Conservation (phyloP, 2,329 filamentous ascomycete species). For the Emergomyces orientalis region DNA sequence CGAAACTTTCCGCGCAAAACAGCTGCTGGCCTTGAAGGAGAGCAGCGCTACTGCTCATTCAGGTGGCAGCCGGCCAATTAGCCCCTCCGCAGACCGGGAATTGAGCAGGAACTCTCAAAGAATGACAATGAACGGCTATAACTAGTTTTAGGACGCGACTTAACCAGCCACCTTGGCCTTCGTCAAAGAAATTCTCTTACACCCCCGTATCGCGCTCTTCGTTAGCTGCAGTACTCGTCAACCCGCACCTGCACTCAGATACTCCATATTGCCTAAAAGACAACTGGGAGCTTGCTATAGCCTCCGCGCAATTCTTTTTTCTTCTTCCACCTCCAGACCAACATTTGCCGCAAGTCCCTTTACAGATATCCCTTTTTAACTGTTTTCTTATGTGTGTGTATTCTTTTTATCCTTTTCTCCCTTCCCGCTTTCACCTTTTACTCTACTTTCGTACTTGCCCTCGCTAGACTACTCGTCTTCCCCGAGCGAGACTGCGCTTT, state of each 20-base stretch:
- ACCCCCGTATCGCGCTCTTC: background rate
- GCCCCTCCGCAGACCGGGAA: slow-evolving; percentile 86
- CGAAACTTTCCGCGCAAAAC: slow-evolving; percentile 99
- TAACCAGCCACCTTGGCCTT: background rate
- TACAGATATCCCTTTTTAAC: slow-evolving; percentile 33
- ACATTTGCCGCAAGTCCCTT: slow-evolving; percentile 16
- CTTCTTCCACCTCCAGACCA: background rate
- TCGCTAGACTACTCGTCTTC: background rate
- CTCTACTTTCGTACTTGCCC: slow-evolving; percentile 10
- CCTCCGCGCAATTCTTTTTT: background rate
- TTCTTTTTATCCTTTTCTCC: slow-evolving; percentile 16
- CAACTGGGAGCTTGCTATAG: background rate
- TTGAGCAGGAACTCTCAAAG: slow-evolving; percentile 94
- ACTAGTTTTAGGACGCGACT: slow-evolving; percentile 29
- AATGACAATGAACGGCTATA: slow-evolving; percentile 99
- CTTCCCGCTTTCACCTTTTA: background rate
- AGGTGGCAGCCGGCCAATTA: slow-evolving; percentile 76
- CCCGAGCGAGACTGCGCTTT: slow-evolving; percentile 2
- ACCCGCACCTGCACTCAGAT: background rate
- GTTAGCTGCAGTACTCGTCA: background rate
- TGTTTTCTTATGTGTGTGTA: slow-evolving; percentile 19
- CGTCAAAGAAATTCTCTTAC: background rate
- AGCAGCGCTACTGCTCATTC: slow-evolving; percentile 70
- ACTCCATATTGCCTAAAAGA: background rate
- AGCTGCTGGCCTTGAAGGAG: slow-evolving; percentile 95